A percentile compares a stretch with the other conserved stretches of the same genome.
phyloP scores from a whole-genome alignment of 2,329 filamentous ascomycete genomes.

The Botryosphaeria dothidea region DNA sequence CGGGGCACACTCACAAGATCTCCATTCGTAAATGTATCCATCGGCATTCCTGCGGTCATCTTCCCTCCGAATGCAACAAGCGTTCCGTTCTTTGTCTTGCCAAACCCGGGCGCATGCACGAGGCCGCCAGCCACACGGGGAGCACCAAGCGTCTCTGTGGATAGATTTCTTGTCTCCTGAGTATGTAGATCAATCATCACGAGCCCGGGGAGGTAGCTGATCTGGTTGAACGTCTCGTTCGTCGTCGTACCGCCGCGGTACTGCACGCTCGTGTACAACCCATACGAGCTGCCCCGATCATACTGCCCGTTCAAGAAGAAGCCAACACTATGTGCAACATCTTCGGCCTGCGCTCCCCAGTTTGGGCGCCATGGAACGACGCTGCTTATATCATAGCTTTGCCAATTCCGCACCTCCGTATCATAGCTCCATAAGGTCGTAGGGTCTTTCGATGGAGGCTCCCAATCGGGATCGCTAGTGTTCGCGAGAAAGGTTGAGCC shows the following conservation, averaged over 20 bases:
- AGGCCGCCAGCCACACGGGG: not conserved
- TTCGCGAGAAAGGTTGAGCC: conserved; percentile 33
- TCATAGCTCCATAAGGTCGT: conserved; percentile 37
- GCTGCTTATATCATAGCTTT: not conserved
- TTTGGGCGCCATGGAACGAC: conserved; percentile 45
- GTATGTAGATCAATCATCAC: not conserved
- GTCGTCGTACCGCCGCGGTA: not conserved
- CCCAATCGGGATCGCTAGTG: conserved; percentile 32
- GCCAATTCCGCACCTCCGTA: conserved; percentile 27
- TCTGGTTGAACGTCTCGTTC: not conserved
- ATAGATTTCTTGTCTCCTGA: not conserved
- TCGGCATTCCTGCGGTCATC: not conserved
- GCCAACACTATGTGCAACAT: not conserved
- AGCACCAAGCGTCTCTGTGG: not conserved
- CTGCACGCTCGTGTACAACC: not conserved
- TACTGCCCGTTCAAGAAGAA: conserved; percentile 4
- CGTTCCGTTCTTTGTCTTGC: not conserved
- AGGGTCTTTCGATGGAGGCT: conserved; percentile 25
- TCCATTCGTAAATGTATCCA: conserved; percentile 3
- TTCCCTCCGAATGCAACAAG: not conserved
- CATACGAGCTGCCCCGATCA: not conserved
- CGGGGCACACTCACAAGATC: not conserved
- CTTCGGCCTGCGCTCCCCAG: not conserved
- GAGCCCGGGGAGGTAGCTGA: not conserved
- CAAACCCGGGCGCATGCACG: not conserved